phyloP scores from a whole-genome alignment of 306 rosid genomes.

The Casuarina cunninghamiana region DNA sequence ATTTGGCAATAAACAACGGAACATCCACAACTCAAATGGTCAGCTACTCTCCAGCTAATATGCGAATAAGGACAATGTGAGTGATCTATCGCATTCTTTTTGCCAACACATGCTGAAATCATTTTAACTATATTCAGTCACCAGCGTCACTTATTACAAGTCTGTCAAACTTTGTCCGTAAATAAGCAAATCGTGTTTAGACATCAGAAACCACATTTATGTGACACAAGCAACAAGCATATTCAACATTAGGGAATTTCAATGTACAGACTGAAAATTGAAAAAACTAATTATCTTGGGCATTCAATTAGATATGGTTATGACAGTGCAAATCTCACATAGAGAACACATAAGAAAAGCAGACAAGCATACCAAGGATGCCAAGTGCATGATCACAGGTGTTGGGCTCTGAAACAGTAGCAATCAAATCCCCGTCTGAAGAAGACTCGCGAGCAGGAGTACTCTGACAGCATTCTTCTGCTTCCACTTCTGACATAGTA shows the following conservation, averaged over 20 bases:
- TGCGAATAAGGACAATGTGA: background rate
- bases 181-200: background rate
- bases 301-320: background rate
- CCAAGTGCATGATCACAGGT: constrained; percentile 40
- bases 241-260: background rate
- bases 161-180: background rate
- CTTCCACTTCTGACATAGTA: constrained; percentile 47
- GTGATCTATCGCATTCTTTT: background rate
- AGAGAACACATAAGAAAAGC: constrained; percentile 11
- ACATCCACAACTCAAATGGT: background rate
- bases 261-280: background rate
- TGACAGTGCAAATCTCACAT: background rate
- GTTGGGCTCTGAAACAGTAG: constrained; percentile 46
- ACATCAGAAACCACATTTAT: background rate
- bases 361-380: constrained; percentile 54
- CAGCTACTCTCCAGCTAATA: too few species aligned
- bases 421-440: constrained; percentile 39
- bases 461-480: constrained; percentile 29
- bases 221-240: background rate
- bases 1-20: background rate
- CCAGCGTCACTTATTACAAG: constrained; percentile 1
- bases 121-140: background rate
- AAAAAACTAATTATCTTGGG: constrained; percentile 1
- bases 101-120: background rate
- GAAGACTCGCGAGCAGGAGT: constrained; percentile 42